Base-by-base conservation (phyloP, 2,329 filamentous ascomycete genomes). In the Coniochaeta sp. region DNA sequence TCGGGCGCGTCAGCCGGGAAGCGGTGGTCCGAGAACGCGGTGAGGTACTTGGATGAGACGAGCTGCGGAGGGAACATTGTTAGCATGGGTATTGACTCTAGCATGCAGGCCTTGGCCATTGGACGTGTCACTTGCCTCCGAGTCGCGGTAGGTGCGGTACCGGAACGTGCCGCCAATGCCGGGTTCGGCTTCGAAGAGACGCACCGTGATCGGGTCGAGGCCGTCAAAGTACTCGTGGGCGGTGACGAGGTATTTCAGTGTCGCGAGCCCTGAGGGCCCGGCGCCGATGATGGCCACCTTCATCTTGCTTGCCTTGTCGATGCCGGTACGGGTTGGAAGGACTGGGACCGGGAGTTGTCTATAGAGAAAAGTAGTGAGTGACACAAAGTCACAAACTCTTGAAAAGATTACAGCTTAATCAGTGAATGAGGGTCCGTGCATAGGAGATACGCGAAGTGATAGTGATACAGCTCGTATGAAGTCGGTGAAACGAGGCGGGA, bases 41-140 rank as follows among this genome's bases (percentile, higher is more conserved):
- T 81, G 9, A 82, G 70, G 50, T 80, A 78, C 62, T 79, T 80
- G 3, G 78, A 80, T 1, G 76, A 79, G 1, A 81, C 79, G 1
- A 80, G 72, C 74, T 76, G 22, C 26, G 30, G 54, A 28, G 22
- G 47, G 22, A 12, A 52, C 17, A 22, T 52, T 9, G 30, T 30
- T n/a, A 12, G 30, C 17, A 22, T 52, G 4, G 30, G 30, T n/a
- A 28, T 52, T 24, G 16, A 17, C 14, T 50, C 26, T 36, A 34
- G 17, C 2, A 55, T n/a, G n/a, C 30, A 55, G 32, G 26, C 6
- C 26, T 55, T 10, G 24, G 26, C 30, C 10, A 6, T n/a, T 5
- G 3, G 6, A 28, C 9, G 30, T 36, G 30, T 38, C 19, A 56
- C 54, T 36, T 47, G 73, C 73, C 67, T 81, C 79, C 1, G 78